Evolutionary conservation across 345 rosid genomes (phyloP), one percentile per base, ranked within the genome.

Genomic region (Corchorus olitorius): DNA sequence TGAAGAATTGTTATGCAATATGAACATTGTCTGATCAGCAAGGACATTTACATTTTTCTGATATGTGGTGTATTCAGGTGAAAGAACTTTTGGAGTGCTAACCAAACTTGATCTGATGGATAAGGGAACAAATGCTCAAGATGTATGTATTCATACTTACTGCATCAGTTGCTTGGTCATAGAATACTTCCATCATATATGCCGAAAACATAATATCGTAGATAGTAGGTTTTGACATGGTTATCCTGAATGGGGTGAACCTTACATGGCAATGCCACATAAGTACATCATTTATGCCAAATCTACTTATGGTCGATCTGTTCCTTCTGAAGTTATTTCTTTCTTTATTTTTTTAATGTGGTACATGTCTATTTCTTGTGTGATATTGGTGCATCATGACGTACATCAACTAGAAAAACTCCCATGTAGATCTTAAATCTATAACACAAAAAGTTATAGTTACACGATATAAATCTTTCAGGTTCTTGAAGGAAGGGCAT

Each of bases 101-200:
- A 96, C 99, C 48, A 96, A 96, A 85, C 98, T 96, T 82, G 98
- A 96, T 88, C 84, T 96, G 84, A 96, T 96, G 99, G 99, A 96
- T 87, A 93, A 93, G 85, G 99, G 99, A 86, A 96, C 99, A 77
- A 91, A 91, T 80, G 95, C 97, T 75, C 75, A 84, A 78, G 98
- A 96, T 79, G 99, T 93, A 88, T 76, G 87, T 46, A 71, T 75
- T 67, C 61, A 43, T 59, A 19, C 58, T 81, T 63, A 39, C 41
- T 82, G 34, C n/a, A 14, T 75, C 48, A 33, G 56, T 69, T 76
- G 27, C 46, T 34, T 6, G 14, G 50, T 58, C 64, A 53, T 64
- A 33, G 20, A 20, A 37, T 71, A 20, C 75, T 66, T 80, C 58
- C 73, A 71, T 72, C 59, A 79, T 68, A 55, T 74, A 27, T 74